A percentile compares a stretch with the other conserved stretches of the same genome.
Evolutionary conservation across 495 filamentous ascomycete genomes (phyloP).

Genomic region (Friedmanniomyces simplex): DNA sequence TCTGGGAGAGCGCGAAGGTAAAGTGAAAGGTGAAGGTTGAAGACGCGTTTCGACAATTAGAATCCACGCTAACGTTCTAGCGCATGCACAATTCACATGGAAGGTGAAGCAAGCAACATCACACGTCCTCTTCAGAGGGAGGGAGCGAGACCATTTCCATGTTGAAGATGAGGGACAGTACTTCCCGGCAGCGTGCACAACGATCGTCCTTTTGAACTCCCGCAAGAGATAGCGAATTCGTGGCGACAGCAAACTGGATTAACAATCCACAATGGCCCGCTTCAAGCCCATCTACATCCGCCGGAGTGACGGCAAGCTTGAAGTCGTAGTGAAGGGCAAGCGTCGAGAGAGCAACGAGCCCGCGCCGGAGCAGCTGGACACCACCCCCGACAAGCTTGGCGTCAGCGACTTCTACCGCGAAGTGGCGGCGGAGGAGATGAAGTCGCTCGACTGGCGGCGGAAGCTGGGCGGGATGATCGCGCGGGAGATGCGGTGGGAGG

Average conservation of each 20-base stretch:
- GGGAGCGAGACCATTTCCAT: no score
- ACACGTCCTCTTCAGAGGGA: no score
- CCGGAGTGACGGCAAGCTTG: slow-evolving; percentile 35
- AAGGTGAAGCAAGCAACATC: no score
- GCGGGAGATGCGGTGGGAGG: slow-evolving; percentile 32
- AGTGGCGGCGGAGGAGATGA: slow-evolving; percentile 33
- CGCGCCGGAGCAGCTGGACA: slow-evolving; percentile 35
- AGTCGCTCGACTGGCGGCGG: slow-evolving; percentile 43
- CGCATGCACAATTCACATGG: no score
- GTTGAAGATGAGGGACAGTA: no score
- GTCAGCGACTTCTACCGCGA: slow-evolving; percentile 39
- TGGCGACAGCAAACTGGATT: neutral
- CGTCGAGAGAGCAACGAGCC: slow-evolving; percentile 36
- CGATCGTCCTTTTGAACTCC: no score
- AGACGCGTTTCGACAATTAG: no score
- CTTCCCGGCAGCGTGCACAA: no score
- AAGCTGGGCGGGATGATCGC: slow-evolving; percentile 45
- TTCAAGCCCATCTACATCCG: slow-evolving; percentile 32
- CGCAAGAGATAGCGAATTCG: neutral
- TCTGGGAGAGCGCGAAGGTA: no score
- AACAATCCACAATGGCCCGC: slow-evolving; percentile 18
- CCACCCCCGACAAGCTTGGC: slow-evolving; percentile 38
- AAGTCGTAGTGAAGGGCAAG: slow-evolving; percentile 24
- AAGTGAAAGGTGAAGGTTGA: no score
- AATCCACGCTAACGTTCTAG: no score